Evolutionary conservation across 208 protist genomes (phyloP).

Genomic region (Leishmania major): DNA sequence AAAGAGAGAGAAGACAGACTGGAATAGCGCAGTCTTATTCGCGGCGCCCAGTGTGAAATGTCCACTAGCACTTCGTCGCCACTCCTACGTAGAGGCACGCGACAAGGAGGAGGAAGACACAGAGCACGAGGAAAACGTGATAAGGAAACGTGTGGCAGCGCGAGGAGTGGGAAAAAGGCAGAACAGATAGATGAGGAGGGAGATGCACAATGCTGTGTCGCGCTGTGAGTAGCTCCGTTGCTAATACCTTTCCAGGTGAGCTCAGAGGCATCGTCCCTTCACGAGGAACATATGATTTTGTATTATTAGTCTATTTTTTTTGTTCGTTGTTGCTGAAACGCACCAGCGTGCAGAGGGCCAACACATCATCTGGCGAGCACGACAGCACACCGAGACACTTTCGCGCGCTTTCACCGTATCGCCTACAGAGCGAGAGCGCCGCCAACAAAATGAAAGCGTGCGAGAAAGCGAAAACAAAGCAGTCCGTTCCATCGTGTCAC

Average conservation of each 20-base stretch:
- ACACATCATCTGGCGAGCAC: not conserved
- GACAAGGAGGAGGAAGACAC: not conserved
- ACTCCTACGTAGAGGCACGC: not conserved
- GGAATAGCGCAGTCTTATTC: not conserved
- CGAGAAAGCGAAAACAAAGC: slow-evolving; percentile 1
- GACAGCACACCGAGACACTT: not conserved
- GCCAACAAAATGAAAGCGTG: not conserved
- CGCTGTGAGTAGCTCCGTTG: not conserved
- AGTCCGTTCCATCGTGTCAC: not conserved
- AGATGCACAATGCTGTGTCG: not conserved
- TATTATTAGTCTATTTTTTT: too few species aligned
- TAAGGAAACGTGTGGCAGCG: not conserved
- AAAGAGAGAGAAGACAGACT: not conserved
- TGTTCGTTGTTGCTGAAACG: not conserved
- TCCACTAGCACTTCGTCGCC: not conserved
- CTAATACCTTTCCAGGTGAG: not conserved
- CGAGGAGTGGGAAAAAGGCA: not conserved
- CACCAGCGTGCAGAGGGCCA: not conserved
- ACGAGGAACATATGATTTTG: too few species aligned
- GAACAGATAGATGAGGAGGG: not conserved
- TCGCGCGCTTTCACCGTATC: not conserved
- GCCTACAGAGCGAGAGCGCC: not conserved
- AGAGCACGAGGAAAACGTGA: slow-evolving; percentile 2
- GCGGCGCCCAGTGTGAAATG: not conserved
- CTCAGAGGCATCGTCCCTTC: not conserved